Percentiles rank a stretch among this genome's conserved stretches.
These are phyloP conservation scores for Fagopyrum tataricum DNA, from an alignment of 148 eudicot genomes.

Conservation along the genomic window DNA sequence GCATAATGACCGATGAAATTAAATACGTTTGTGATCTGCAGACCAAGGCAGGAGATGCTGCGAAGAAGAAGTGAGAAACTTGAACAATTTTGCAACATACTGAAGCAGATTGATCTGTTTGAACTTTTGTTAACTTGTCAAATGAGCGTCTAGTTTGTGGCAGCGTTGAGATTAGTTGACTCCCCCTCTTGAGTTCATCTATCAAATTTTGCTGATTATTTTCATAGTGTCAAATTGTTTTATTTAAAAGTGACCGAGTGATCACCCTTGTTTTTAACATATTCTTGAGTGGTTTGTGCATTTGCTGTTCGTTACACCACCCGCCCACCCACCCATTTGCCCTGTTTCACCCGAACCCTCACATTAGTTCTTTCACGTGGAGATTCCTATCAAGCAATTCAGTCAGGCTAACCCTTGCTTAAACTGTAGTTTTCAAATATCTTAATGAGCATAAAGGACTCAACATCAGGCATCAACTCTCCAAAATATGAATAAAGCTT, in stretches of 20 bases:
- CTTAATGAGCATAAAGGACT: no score
- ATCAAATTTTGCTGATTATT: background rate
- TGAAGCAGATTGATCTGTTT: background rate
- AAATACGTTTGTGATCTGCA: background rate
- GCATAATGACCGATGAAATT: background rate
- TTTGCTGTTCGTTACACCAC: background rate
- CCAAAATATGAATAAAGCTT: no score
- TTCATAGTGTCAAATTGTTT: background rate
- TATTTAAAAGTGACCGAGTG: background rate
- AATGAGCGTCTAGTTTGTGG: background rate
- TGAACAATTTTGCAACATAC: background rate
- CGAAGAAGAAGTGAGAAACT: slow-evolving; percentile 11
- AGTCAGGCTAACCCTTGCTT: no score
- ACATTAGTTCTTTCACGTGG: no score
- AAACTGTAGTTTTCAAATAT: no score
- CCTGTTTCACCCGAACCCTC: no score
- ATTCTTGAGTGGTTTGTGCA: background rate
- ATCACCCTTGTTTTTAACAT: background rate
- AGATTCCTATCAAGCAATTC: no score
- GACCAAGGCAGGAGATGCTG: slow-evolving; percentile 12
- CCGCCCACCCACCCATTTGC: no score
- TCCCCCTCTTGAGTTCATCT: background rate
- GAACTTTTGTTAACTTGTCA: background rate
- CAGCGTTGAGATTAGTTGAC: background rate
- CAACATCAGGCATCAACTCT: no score